These are phyloP conservation scores for Phialophora macrospora DNA, from an alignment of 2,329 filamentous ascomycete species.

Conservation along the genomic window DNA sequence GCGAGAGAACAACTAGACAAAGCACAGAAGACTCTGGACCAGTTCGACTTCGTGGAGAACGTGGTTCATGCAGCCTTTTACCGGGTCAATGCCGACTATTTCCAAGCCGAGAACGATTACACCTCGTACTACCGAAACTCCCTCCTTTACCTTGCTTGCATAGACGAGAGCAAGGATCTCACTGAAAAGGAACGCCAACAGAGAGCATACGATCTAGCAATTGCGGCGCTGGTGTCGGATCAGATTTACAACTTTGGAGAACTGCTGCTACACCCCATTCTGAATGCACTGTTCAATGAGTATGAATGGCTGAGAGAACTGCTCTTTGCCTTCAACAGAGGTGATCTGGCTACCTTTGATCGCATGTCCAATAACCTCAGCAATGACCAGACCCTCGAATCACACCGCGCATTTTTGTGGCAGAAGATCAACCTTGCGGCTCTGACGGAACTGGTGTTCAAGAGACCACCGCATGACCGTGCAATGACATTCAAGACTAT, in stretches of 20 bases:
- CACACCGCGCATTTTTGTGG: slow-evolving; percentile 82
- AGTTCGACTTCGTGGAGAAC: slow-evolving; percentile 92
- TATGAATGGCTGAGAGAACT: slow-evolving; percentile 84
- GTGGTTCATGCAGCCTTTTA: slow-evolving; percentile 97
- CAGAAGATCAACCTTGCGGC: slow-evolving; percentile 98
- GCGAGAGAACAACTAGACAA: slow-evolving; percentile 84
- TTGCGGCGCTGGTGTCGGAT: slow-evolving; percentile 89
- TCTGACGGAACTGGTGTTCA: slow-evolving; percentile 94
- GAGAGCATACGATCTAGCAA: slow-evolving; percentile 88
- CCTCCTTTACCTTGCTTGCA: slow-evolving; percentile 94
- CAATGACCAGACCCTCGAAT: slow-evolving; percentile 76
- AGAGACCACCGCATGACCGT: slow-evolving; percentile 90
- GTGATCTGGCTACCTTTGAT: slow-evolving; percentile 87
- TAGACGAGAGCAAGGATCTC: slow-evolving; percentile 76
- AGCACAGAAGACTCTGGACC: slow-evolving; percentile 85
- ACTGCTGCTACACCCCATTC: slow-evolving; percentile 94
- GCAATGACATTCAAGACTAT: slow-evolving; percentile 92
- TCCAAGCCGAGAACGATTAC: slow-evolving; percentile 89
- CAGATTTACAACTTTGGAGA: slow-evolving; percentile 99
- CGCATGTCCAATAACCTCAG: slow-evolving; percentile 78
- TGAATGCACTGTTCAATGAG: slow-evolving; percentile 74
- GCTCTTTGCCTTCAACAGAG: slow-evolving; percentile 97
- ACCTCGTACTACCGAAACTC: slow-evolving; percentile 97
- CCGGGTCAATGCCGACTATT: slow-evolving; percentile 91
- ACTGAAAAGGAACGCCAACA: slow-evolving; percentile 74